Base-by-base conservation (phyloP, 768 basidiomycete genomes). In the Pleurotus djamor region DNA sequence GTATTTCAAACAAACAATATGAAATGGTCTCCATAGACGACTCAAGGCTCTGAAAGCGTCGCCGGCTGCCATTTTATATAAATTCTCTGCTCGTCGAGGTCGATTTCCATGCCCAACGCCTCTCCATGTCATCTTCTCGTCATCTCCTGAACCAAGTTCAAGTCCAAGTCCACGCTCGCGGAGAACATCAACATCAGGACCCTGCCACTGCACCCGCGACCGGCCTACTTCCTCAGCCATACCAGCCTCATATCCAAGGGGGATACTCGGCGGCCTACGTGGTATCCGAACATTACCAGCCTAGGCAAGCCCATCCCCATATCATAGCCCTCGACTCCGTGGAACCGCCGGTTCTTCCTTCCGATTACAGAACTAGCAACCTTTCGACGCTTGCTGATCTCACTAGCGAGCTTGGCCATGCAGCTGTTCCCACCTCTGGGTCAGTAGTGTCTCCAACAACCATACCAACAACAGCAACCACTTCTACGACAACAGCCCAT, bases 331-430 rank as follows among this genome's bases (percentile, higher is more conserved):
- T 28, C 21, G 21, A 28, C 21, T 28, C 21, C 21, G 21, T 28
- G 21, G 21, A 28, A 28, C 21, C 10, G n/a, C 16, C 17, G 17
- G 13, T 12, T 38, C 51, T 52, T 28, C 21, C 21, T 28, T 36
- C 51, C n/a, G 51, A 52, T 10, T 52, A n/a, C 28, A 44, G 54
- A 44, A 56, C 9, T n/a, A 38, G n/a, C 37, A 38, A 44, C 41
- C 54, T 56, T 32, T 56, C 54, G 14, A 56, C 54, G 37, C 44
- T 56, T 21, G 54, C 54, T 5, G 37, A 41, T 21, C 14, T 56
- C 10, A 43, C 54, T 3, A 43, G 37, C 32, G 54, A 32, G 44
- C 54, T 56, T 41, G 54, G 54, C 28, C 35, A 56, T 56, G 54
- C 38, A n/a, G 38, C 54, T 32, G 54, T 43, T 13, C 9, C 37